Percentiles rank a stretch among this genome's conserved stretches.
These are phyloP conservation scores for Quercus rubra DNA, from an alignment of 306 rosid genomes.

Conservation along the genomic window DNA sequence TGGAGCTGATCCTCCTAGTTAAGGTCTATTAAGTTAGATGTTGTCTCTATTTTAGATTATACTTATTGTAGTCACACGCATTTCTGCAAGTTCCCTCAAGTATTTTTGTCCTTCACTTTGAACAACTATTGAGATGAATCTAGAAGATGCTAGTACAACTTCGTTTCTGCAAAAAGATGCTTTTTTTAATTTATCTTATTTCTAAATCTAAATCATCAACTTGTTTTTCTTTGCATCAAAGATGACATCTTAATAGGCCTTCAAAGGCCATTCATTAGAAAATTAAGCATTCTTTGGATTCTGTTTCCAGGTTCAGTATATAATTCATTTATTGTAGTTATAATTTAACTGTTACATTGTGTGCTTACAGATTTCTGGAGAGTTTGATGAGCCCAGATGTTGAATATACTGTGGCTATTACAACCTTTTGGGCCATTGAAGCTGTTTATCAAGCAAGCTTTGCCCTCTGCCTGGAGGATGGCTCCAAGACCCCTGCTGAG, in stretches of 20 bases:
- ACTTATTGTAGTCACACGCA: not conserved
- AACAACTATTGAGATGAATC: not conserved
- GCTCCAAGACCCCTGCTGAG: conserved; percentile 56
- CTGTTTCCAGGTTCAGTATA: not conserved
- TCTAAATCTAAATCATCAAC: not conserved
- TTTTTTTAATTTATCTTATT: not conserved
- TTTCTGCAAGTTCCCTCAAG: not conserved
- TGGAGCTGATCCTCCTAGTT: not conserved
- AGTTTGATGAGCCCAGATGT: conserved; percentile 52
- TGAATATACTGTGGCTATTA: conserved; percentile 57
- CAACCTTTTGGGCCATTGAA: conserved; percentile 79
- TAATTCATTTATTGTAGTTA: not conserved
- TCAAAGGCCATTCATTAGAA: not conserved
- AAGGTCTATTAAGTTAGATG: not conserved
- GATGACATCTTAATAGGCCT: not conserved
- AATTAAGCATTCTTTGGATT: not conserved
- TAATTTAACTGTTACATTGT: not conserved
- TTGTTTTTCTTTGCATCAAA: not conserved
- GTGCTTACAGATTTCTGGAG: conserved; percentile 61
- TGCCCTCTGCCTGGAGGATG: conserved; percentile 64
- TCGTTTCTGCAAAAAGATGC: not conserved
- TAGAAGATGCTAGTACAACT: not conserved
- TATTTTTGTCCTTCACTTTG: not conserved
- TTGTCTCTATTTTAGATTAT: not conserved
- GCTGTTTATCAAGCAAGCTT: conserved; percentile 87